Base-by-base conservation (phyloP, 2,329 filamentous ascomycete species). In the Calonectria henricotiae region DNA sequence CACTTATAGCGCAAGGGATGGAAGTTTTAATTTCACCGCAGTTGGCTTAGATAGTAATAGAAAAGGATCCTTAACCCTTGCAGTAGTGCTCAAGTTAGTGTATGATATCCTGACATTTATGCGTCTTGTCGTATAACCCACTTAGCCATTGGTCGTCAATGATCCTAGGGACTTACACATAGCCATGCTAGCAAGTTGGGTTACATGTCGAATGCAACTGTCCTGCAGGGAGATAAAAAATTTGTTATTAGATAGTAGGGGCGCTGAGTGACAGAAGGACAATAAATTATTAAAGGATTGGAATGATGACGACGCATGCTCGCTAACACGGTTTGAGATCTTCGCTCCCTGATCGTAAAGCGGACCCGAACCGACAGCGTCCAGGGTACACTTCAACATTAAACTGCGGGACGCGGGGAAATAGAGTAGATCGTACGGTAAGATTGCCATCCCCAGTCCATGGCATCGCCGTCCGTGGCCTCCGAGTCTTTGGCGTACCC, bases 351-450 rank as follows among this genome's bases (percentile, higher is more conserved):
- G 46, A 32, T 54, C 30, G 35, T 5, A 41, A 37, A 64, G 67
- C 67, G 62, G 62, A 30, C 67, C 67, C 67, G 62, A 69, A 41
- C 67, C 67, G 67, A 68, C 41, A 37, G 20, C 35, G 37, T 69
- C 67, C 46, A 51, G 67, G 67, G 67, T 61, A 69, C 23, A 32
- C 25, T 65, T 23, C 20, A 43, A 41, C 47, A 39, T 55, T 44
- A 65, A 65, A 62, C 44, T 49, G 37, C 62, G 61, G 43, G 62
- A 61, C 67, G 67, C 67, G 67, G 67, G 67, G 62, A 69, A 69
- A 43, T 43, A 64, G 62, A 64, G 61, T 47, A 60, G 43, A 47
- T 65, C 25, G 54, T 25, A 44, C 35, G 62, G 61, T 15, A 30
- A 46, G 20, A 4, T 37, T 2, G 30, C 23, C 39, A 64, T 37